Conservation (phyloP, 1,284 basidiomycete species). For the Austroboletus novae-zelandiae region DNA sequence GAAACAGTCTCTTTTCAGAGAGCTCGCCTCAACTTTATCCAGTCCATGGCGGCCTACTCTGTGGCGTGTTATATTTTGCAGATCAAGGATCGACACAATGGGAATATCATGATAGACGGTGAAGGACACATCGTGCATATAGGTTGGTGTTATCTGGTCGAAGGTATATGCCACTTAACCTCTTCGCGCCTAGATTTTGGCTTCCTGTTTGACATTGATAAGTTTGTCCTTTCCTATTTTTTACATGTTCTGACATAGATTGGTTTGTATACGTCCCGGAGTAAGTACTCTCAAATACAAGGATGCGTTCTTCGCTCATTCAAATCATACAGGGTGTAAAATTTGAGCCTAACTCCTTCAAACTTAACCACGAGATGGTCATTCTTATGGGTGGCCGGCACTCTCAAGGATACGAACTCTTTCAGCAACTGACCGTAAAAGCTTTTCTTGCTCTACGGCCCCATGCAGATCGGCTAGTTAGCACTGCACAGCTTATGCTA, state of each 20-base stretch:
- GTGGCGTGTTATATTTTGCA: conserved; percentile 98
- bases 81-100: conserved; percentile 97
- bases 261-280: conserved; percentile 53
- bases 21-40: conserved; percentile 95
- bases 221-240: conserved; percentile 40
- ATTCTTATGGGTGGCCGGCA: conserved; percentile 94
- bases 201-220: conserved; percentile 97
- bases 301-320: conserved; percentile 8
- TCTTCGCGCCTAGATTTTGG: conserved; percentile 77
- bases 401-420: conserved; percentile 91
- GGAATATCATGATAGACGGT: conserved; percentile 99
- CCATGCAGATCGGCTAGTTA: conserved; percentile 86
- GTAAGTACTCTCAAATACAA: conserved; percentile 40
- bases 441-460: conserved; percentile 95
- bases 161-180: conserved; percentile 2
- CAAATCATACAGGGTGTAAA: conserved; percentile 74
- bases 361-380: conserved; percentile 98
- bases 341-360: conserved; percentile 97
- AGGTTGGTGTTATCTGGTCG: conserved; percentile 46
- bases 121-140: conserved; percentile 96
- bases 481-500: conserved; percentile 90
- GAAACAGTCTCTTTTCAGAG: conserved; percentile 90
- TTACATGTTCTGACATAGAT: conserved; percentile 24
- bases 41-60: conserved; percentile 99
- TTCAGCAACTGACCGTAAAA: conserved; percentile 93